Evolutionary conservation across 192 early-diverging fungal genomes (phyloP), one percentile per base, ranked within the genome.

Genomic region (Rhizoclosmatium sp.): DNA sequence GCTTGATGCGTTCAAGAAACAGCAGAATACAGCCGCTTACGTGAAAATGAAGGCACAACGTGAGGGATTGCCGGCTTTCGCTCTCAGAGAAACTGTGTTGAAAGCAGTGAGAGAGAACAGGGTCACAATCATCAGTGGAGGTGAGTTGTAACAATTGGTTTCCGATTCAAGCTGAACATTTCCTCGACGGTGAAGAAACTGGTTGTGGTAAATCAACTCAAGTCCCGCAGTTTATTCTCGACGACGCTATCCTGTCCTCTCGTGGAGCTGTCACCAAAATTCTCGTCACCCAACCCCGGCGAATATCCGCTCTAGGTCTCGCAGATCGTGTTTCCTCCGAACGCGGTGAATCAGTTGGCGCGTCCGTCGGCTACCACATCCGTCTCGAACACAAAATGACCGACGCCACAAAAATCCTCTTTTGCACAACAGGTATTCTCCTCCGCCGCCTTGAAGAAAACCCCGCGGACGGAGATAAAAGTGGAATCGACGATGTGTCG

Each of bases 391-490:
- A 65, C 75, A 80, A 73, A 61, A 84, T 81, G 66, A 64, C 0
- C 40, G 76, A 81, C 14, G 78, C 79, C n/a, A 93, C 92, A 12
- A 79, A 88, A 47, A 82, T 93, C 39, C 62, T 89, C 31, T 93
- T 92, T 80, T 91, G 87, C 62, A 93, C 92, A 12, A 91, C 90
- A 0, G 92, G 92, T 0, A 91, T 93, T 48, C 71, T 93, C 65
- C 68, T 92, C 58, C 85, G 90, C 21, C 87, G 90, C 83, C 71
- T 93, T 39, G 84, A 88, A 69, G 86, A 82, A 65, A 82, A 73
- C n/a, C 65, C 62, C 41, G 69, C n/a, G 42, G 81, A 60, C 23
- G 82, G 75, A 39, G 78, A 60, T n/a, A 80, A 79, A 14, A 71
- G 79, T 0, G 79, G 83, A n/a, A 19, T 82, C 91, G 78, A 80